These are phyloP conservation scores for Butyriboletus pseudospeciosus DNA, from an alignment of 1,284 basidiomycete species.

Conservation along the genomic window DNA sequence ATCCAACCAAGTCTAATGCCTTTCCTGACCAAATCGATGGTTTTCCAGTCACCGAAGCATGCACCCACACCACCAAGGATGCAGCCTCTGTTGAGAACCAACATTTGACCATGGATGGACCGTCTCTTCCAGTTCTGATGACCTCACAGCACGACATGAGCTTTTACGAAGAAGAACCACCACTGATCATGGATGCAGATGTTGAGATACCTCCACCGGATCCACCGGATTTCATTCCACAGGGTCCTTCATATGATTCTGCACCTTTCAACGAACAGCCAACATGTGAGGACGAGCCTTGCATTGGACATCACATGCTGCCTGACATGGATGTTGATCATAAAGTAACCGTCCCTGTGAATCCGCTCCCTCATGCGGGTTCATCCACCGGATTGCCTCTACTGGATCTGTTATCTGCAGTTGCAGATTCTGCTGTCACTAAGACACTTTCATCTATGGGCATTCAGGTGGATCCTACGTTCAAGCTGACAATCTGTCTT, in stretches of 20 bases:
- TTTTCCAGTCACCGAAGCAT: no score
- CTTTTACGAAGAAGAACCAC: no score
- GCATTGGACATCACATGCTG: no score
- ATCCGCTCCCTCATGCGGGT: neutral
- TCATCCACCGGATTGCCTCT: no score
- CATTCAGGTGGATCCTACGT: neutral
- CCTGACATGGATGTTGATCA: no score
- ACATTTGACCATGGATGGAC: neutral
- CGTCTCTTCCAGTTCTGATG: neutral
- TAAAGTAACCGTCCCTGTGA: no score
- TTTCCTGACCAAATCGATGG: neutral
- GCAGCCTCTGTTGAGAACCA: fast-evolving
- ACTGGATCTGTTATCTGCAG: neutral
- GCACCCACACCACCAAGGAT: neutral
- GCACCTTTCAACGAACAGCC: no score
- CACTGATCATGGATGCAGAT: neutral
- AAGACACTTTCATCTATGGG: neutral
- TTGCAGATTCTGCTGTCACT: neutral
- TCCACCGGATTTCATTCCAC: no score
- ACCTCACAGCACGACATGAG: no score
- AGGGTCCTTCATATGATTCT: no score
- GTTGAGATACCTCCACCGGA: neutral
- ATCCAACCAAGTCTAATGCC: neutral
- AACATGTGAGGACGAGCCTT: no score
- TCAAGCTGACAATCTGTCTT: neutral